Percentiles rank a stretch among this genome's conserved stretches.
Evolutionary conservation across 345 rosid genomes (phyloP).

Genomic region (Brassica carinata): DNA sequence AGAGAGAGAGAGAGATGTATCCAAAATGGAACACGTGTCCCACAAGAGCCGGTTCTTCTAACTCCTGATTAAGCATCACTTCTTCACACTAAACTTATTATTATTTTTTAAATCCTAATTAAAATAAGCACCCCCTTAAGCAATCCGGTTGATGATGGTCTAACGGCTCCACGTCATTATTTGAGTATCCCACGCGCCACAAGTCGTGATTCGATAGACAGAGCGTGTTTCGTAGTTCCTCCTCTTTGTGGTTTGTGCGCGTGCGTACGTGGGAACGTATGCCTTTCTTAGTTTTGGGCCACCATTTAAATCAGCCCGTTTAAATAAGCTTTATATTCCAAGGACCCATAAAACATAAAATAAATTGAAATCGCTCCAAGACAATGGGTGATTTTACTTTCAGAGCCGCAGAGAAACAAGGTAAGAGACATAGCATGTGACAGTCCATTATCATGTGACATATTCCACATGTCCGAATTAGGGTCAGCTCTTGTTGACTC

Average conservation of each 20-base stretch:
- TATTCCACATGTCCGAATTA: conserved; percentile 22
- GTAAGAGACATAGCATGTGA: conserved; percentile 29
- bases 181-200: background rate
- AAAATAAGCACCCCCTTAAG: too few species aligned
- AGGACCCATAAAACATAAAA: background rate
- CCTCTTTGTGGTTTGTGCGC: background rate
- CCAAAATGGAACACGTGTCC: too few species aligned
- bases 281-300: conserved; percentile 4
- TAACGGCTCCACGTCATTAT: background rate
- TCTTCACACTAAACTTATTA: too few species aligned
- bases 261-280: background rate
- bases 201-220: background rate
- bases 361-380: background rate
- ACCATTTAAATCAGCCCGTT: conserved; percentile 5
- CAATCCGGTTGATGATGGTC: too few species aligned
- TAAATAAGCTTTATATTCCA: background rate
- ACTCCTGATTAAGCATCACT: too few species aligned
- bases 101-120: too few species aligned
- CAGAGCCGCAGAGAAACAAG: background rate
- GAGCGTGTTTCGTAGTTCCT: conserved; percentile 5
- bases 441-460: background rate
- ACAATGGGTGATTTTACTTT: background rate
- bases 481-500: background rate
- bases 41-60: too few species aligned
- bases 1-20: too few species aligned